Base-by-base conservation (phyloP, 805 yeast species). In the Metschnikowia shivogae region DNA sequence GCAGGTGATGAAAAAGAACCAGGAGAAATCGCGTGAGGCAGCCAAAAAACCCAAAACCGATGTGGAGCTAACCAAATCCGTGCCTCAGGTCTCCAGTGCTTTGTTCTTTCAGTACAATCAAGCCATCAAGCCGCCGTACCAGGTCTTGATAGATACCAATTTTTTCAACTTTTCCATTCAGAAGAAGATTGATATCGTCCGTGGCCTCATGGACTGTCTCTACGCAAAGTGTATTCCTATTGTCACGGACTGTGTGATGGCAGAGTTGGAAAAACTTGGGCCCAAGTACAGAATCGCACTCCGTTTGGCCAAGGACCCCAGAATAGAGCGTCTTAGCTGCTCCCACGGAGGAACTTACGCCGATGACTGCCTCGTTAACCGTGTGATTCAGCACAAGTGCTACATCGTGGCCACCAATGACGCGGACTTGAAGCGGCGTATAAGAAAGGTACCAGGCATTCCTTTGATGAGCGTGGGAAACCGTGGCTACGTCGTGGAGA, bases 81-180 rank as follows among this genome's bases (percentile, higher is more conserved):
- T 75, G 12, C 99, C 99, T 3, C 98, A 93, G 67, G 97, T 93
- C 1, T 89, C 97, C 1, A 86, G 96, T 44, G 95, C 99, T 0
- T 74, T 93, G 36, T 93, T 93, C 65, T 93, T 93, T 74, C 97
- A 92, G 63, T 92, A 81, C 63, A 93, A 93, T 63, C 84, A 83
- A 62, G 89, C 97, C 13, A 87, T 93, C 53, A 89, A 87, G 64
- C 99, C 99, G n/a, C 99, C 99, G 36, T 93, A 93, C 61, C 98
- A 93, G 64, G 92, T 93, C 4, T 75, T 93, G 14, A 83, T 93
- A 41, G 99, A 93, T 80, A 93, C 99, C 26, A 93, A 93, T 73
- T 93, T 93, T 68, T 87, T 93, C 66, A 93, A 93, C 72, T 90
- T 90, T 67, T 87, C 96, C 52, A 92, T 93, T 54, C 97, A 89